A percentile compares a stretch with the other conserved stretches of the same genome.
Conservation (phyloP, 352 stramenopile species). For the Elongisporangium prolatum region DNA sequence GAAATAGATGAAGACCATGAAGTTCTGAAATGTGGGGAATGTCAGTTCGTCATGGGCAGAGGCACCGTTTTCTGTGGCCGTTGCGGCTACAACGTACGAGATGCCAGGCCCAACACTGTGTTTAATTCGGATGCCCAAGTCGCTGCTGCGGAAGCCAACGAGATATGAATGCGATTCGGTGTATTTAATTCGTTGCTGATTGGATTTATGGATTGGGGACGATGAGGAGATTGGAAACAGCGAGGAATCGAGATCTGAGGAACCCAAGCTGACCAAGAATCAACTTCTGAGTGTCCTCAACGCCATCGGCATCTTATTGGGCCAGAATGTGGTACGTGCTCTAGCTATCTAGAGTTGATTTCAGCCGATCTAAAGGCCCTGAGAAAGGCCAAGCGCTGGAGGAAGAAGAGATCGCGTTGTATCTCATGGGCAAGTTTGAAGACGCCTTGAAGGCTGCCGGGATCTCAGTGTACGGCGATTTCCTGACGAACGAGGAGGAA, state of each 20-base stretch:
- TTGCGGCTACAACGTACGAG: too few relatives aligned
- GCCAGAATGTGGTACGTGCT: slow-evolving; percentile 73
- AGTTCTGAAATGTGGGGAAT: too few relatives aligned
- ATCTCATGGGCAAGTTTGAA: slow-evolving; percentile 87
- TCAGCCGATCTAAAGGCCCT: slow-evolving; percentile 77
- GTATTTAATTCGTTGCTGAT: too few relatives aligned
- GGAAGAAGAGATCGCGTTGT: slow-evolving; percentile 82
- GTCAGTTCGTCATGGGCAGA: too few relatives aligned
- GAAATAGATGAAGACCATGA: too few relatives aligned
- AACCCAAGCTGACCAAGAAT: slow-evolving; percentile 83
- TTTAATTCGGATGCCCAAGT: too few relatives aligned
- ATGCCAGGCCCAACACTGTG: too few relatives aligned
- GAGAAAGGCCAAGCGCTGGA: slow-evolving; percentile 73
- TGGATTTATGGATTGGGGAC: slow-evolving; percentile 11
- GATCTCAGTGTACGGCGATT: slow-evolving; percentile 85
- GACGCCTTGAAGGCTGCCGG: slow-evolving; percentile 88
- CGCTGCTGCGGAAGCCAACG: too few relatives aligned
- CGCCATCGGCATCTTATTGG: slow-evolving; percentile 86
- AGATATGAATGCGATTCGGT: too few relatives aligned
- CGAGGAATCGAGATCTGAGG: slow-evolving; percentile 54
- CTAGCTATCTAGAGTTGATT: not conserved
- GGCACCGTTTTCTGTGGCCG: too few relatives aligned
- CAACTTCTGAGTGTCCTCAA: slow-evolving; percentile 83
- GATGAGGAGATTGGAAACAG: slow-evolving; percentile 50
- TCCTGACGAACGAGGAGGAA: slow-evolving; percentile 84